A percentile compares a stretch with the other conserved stretches of the same genome.
phyloP scores from a whole-genome alignment of 108 stramenopile species.

The Nitzschia putrida region DNA sequence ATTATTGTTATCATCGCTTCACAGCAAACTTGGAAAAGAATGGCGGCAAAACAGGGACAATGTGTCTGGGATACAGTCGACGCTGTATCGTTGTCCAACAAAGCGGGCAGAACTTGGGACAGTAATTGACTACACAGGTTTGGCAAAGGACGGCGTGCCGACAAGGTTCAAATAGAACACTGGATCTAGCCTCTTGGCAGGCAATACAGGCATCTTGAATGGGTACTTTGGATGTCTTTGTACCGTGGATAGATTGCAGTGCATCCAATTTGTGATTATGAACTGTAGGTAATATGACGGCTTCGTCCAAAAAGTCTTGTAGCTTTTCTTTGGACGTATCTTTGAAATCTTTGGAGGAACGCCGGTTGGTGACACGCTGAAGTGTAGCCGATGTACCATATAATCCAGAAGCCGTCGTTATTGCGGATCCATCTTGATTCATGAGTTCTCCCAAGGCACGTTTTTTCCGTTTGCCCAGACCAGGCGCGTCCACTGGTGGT shows the following conservation, averaged over 20 bases:
- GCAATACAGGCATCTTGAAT: not conserved
- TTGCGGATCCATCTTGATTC: no score
- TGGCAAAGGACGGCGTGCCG: not conserved
- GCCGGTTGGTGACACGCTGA: no score
- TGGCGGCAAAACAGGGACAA: not conserved
- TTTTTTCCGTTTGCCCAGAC: no score
- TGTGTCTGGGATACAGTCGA: not conserved
- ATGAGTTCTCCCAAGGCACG: no score
- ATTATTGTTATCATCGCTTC: no score
- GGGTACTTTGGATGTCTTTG: not conserved
- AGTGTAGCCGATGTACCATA: no score
- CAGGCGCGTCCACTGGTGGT: no score
- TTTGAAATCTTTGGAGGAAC: no score
- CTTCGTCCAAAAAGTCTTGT: not conserved
- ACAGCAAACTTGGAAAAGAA: not conserved
- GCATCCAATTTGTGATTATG: conserved; percentile 2
- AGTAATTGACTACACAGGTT: not conserved
- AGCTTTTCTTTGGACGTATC: not conserved
- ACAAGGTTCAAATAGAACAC: not conserved
- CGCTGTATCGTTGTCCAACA: not conserved
- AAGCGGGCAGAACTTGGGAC: not conserved
- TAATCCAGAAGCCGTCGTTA: no score
- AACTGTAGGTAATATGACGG: not conserved
- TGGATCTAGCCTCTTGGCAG: not conserved
- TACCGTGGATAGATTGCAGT: not conserved